Evolutionary conservation across 139 green algal species (phyloP).

Genomic region (Chlorella sp.): DNA sequence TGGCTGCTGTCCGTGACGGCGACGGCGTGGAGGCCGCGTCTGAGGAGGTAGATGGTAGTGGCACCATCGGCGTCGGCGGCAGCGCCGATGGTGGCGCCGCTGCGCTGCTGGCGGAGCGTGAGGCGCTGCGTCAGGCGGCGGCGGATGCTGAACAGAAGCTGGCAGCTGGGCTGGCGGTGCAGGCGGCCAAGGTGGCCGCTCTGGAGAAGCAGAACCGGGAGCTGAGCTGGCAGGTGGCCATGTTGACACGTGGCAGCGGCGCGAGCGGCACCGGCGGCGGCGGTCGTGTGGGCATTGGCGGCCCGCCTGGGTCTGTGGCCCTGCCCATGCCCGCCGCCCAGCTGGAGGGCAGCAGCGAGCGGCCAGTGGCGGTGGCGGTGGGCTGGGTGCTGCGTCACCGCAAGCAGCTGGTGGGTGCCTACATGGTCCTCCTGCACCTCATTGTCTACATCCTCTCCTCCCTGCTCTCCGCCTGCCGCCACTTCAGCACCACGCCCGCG

Average conservation of each 20-base stretch:
- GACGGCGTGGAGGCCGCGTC: neutral
- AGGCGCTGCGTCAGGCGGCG: neutral
- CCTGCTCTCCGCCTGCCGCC: neutral
- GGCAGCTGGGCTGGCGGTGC: conserved; percentile 22
- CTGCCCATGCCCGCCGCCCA: conserved; percentile 22
- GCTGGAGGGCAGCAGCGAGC: neutral
- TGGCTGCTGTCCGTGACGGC: neutral
- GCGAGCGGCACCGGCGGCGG: neutral
- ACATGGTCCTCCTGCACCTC: conserved; percentile 35
- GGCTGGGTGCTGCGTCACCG: conserved; percentile 46
- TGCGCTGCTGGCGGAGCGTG: neutral
- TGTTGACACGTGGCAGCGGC: conserved; percentile 31
- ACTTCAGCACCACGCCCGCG: neutral
- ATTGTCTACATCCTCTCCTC: conserved; percentile 27
- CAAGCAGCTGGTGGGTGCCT: conserved; percentile 37
- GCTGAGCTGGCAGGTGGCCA: conserved; percentile 56
- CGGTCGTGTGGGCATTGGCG: conserved; percentile 22
- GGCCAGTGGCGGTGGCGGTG: conserved; percentile 24
- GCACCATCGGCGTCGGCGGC: neutral
- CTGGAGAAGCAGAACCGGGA: conserved; percentile 58
- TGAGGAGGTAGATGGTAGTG: neutral
- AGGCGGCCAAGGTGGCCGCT: conserved; percentile 38
- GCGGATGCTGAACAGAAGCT: conserved; percentile 23
- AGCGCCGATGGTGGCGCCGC: neutral
- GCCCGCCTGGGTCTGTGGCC: neutral